phyloP scores from a whole-genome alignment of 306 rosid genomes.

The Mimosa pudica region DNA sequence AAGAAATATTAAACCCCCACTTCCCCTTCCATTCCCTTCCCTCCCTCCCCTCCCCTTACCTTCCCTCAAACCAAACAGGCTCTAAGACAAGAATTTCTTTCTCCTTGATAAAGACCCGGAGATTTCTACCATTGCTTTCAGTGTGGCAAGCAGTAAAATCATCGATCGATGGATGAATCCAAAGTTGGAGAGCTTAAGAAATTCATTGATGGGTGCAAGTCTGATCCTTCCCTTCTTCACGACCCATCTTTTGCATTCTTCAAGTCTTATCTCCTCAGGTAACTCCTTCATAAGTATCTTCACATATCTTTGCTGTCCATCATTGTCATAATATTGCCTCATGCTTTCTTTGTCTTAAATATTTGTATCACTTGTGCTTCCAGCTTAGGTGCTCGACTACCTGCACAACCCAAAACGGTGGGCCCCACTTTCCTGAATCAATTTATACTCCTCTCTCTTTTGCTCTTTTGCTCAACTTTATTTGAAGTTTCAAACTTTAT shows the following conservation, averaged over 20 bases:
- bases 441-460: not conserved
- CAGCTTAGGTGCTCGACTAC: constrained; percentile 79
- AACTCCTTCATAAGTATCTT: not conserved
- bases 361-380: constrained; percentile 19
- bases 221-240: constrained; percentile 69
- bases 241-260: constrained; percentile 71
- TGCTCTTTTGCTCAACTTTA: not conserved
- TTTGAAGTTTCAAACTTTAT: not conserved
- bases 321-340: not conserved
- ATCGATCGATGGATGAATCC: constrained; percentile 47
- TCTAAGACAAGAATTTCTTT: too few species aligned
- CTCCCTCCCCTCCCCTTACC: too few species aligned
- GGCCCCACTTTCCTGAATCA: not conserved
- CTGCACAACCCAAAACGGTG: constrained; percentile 54
- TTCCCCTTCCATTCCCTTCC: too few species aligned
- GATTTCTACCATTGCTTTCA: too few species aligned
- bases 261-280: constrained; percentile 84
- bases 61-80: too few species aligned
- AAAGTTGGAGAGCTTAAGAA: constrained; percentile 52
- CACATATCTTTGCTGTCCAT: too few species aligned
- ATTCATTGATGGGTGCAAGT: constrained; percentile 59
- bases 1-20: too few species aligned
- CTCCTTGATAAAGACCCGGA: too few species aligned
- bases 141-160: not conserved
- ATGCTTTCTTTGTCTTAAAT: constrained; percentile 9